Conservation (phyloP, 2,329 filamentous ascomycete species). For the Diaporthe citrichinensis region DNA sequence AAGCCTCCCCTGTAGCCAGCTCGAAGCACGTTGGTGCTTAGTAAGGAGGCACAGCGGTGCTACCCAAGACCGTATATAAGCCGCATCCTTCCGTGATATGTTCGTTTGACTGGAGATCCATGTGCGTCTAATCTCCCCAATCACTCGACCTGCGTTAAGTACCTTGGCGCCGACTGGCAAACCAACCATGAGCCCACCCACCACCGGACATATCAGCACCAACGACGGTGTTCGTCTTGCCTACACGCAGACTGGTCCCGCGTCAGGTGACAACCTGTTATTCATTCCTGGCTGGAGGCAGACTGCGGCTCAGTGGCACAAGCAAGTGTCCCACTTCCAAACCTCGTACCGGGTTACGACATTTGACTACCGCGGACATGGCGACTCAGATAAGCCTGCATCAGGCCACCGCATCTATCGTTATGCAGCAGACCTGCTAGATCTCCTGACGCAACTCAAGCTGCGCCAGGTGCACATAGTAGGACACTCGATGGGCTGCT, state of each 20-base stretch:
- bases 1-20: not conserved
- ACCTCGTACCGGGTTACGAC: conserved; percentile 49
- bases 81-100: not conserved
- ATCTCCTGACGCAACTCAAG: conserved; percentile 48
- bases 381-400: conserved; percentile 51
- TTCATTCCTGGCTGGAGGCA: conserved; percentile 53
- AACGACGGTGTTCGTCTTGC: conserved; percentile 48
- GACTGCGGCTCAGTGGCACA: conserved; percentile 50
- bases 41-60: conserved; percentile 16
- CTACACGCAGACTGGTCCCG: conserved; percentile 48
- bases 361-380: conserved; percentile 52
- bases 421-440: conserved; percentile 49
- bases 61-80: conserved; percentile 13
- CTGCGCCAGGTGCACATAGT: conserved; percentile 50
- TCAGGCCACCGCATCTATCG: conserved; percentile 50
- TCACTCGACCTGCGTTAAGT: not conserved
- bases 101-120: no score
- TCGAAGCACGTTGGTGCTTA: conserved; percentile 3
- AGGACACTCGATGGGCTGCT: conserved; percentile 54
- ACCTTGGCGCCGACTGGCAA: not conserved
- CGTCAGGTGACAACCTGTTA: conserved; percentile 47
- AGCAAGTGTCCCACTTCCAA: conserved; percentile 50
- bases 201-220: conserved; percentile 36
- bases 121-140: not conserved
- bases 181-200: not conserved